Base-by-base conservation (phyloP, 345 rosid species). In the Arabidopsis thaliana region DNA sequence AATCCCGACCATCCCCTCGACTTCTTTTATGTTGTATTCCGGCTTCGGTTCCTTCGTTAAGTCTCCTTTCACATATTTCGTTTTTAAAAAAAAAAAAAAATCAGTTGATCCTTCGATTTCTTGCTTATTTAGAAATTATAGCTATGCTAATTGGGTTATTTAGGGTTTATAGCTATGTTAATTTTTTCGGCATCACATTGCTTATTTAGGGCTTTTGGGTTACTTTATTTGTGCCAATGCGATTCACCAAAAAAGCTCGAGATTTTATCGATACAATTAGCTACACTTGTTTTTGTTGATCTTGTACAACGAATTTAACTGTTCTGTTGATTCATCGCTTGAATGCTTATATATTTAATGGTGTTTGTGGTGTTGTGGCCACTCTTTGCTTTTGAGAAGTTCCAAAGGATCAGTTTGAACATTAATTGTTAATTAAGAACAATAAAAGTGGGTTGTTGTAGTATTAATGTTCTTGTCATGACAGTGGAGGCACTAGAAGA, bases 351-450 rank as follows among this genome's bases (percentile, higher is more conserved):
- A 37, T 11, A 37, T 0, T 37, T 37, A 4, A 37, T 6, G 41
- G 33, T 56, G 32, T 34, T 59, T 78, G 84, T 76, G 87, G 96
- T 77, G 24, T 1, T 89, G 48, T 79, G 76, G 61, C 87, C 89
- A 20, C 22, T 89, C 69, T 70, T 70, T 51, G 72, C 33, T 50
- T 85, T 61, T 40, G 84, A 80, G 49, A 81, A 85, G 38, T 36
- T 36, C 9, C 38, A 36, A 36, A 36, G 38, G 9, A 7, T 36
- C 12, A 38, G 42, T 38, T 38, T 9, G 42, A 38, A 8, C 42
- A 7, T 38, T 28, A 28, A 28, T 28, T 38, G 42, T 9, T 38
- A 38, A 38, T 9, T 38, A 38, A 38, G 42, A 38, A 38, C 3
- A 38, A 38, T 38, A 9, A 8, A 38, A 9, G 42, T 38, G 13